Conservation (phyloP, 371 early-diverging fungal genomes). For the Rhizopus sp. region DNA sequence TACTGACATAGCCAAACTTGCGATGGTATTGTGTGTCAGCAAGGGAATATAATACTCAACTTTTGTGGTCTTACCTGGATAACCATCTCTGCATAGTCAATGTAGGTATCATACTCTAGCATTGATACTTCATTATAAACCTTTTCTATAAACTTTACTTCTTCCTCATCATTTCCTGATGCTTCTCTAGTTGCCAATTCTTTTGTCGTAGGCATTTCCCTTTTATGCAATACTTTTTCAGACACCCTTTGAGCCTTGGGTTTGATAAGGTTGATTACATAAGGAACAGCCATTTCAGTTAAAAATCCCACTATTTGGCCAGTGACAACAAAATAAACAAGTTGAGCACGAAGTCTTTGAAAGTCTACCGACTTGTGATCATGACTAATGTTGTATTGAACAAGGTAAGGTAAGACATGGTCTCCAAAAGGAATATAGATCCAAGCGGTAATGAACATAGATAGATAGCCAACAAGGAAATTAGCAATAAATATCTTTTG, state of each 20-base stretch:
- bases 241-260: constrained; percentile 45
- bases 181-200: not conserved
- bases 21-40: not conserved
- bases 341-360: constrained; percentile 63
- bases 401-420: constrained; percentile 44
- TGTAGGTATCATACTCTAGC: constrained; percentile 79
- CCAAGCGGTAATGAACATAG: constrained; percentile 84
- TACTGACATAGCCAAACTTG: constrained; percentile 84
- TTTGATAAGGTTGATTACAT: constrained; percentile 47
- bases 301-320: constrained; percentile 79
- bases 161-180: constrained; percentile 21
- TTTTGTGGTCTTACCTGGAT: constrained; percentile 60
- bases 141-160: constrained; percentile 50
- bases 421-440: constrained; percentile 82
- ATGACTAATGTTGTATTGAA: constrained; percentile 41
- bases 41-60: not conserved
- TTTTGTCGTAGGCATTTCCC: not conserved
- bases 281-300: constrained; percentile 77
- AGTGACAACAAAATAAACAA: constrained; percentile 81
- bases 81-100: constrained; percentile 92
- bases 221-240: constrained; percentile 25
- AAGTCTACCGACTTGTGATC: constrained; percentile 57
- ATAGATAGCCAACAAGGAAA: constrained; percentile 79
- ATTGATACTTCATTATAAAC: constrained; percentile 56
- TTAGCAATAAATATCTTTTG: constrained; percentile 86